Percentiles rank a stretch among this genome's conserved stretches.
Conservation (phyloP, 164 flowering plant species). For the Aristolochia fimbriata region DNA sequence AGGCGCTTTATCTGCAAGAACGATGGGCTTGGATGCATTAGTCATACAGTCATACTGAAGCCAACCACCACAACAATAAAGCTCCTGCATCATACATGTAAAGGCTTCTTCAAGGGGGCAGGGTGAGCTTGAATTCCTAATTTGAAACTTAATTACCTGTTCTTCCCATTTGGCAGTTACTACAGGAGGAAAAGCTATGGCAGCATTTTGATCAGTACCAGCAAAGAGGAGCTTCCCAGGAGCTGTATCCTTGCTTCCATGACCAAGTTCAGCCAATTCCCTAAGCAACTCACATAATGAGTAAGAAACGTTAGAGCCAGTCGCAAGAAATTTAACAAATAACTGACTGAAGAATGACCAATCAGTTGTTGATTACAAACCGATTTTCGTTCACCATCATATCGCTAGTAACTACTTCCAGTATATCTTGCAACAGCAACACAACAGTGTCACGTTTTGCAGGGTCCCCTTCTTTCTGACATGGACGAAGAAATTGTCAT, state of each 20-base stretch:
- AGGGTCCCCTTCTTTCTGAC: constrained; percentile 76
- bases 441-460: constrained; percentile 58
- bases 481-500: neutral
- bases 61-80: too few relatives aligned
- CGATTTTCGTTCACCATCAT: constrained; percentile 96
- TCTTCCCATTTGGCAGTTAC: constrained; percentile 95
- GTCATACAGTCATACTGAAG: neutral
- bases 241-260: constrained; percentile 65
- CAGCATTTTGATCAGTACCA: constrained; percentile 62
- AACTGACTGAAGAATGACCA: neutral
- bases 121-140: too few relatives aligned
- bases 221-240: constrained; percentile 81
- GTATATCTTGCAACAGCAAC: constrained; percentile 83
- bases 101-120: neutral
- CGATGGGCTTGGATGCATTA: neutral
- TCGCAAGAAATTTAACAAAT: neutral
- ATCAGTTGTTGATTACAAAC: constrained; percentile 33
- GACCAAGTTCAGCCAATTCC: constrained; percentile 82
- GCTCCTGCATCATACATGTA: neutral
- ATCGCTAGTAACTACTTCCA: constrained; percentile 94
- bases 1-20: constrained; percentile 25
- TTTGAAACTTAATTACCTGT: constrained; percentile 34
- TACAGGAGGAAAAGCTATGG: constrained; percentile 66
- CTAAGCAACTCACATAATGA: constrained; percentile 25
- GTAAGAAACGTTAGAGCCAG: constrained; percentile 4